These are phyloP conservation scores for Mimosa pudica DNA, from an alignment of 306 rosid genomes.

Conservation along the genomic window DNA sequence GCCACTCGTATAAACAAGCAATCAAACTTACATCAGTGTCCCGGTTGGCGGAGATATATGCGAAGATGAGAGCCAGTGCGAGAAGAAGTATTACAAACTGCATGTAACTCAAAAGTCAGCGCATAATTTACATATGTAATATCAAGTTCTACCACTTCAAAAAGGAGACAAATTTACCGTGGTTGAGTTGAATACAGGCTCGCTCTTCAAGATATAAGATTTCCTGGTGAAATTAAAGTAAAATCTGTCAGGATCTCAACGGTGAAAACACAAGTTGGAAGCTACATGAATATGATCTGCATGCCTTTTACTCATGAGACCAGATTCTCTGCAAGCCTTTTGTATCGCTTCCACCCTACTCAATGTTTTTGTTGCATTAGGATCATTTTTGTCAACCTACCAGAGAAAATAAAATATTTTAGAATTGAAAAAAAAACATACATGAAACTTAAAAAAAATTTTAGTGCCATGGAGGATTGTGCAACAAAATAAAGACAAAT, in stretches of 20 bases:
- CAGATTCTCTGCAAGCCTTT: constrained; percentile 80
- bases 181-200: constrained; percentile 46
- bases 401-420: constrained; percentile 29
- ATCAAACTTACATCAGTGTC: constrained; percentile 52
- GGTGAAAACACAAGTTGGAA: constrained; percentile 28
- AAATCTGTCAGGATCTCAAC: constrained; percentile 37
- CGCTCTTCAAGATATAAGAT: constrained; percentile 50
- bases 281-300: constrained; percentile 23
- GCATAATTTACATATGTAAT: constrained; percentile 8
- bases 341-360: constrained; percentile 76
- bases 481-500: not conserved
- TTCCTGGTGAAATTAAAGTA: constrained; percentile 52
- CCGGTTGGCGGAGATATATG: constrained; percentile 58
- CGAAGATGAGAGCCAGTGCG: constrained; percentile 53
- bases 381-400: constrained; percentile 85
- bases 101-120: constrained; percentile 41
- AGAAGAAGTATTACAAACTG: constrained; percentile 63
- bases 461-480: not conserved
- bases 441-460: constrained; percentile 27
- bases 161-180: constrained; percentile 46
- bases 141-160: not conserved
- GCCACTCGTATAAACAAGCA: not conserved
- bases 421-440: constrained; percentile 23
- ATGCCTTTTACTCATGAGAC: constrained; percentile 69
- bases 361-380: constrained; percentile 80